Evolutionary conservation across 495 filamentous ascomycete genomes (phyloP), one percentile per base, ranked within the genome.

Genomic region (Penicillium tannophilum): DNA sequence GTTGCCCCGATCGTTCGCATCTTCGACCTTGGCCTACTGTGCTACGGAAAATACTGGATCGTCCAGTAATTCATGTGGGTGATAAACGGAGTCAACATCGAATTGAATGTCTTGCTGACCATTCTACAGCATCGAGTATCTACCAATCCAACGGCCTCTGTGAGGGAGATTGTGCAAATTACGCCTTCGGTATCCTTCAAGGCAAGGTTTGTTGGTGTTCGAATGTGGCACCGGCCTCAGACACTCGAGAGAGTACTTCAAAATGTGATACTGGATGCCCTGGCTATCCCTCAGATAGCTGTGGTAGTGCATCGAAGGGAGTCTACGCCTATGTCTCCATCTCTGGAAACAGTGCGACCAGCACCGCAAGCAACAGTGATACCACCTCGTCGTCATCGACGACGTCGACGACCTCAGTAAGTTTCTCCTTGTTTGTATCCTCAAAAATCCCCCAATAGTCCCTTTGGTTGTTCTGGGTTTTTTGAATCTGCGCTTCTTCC

Each of bases 131-230:
- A n/a, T 58, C 54, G 47, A 73, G 75, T 64, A 81, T 71, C 24
- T 91, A 72, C 60, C 87, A 91, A 65, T 90, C 87, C 19, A 84
- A 87, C 62, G 89, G 89, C 45, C 70, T 75, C 11, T 93, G 90
- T 63, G 54, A 66, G 45, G 61, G 72, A 4, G 75, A 75, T 43
- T 92, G 90, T 68, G 68, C 62, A 16, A 61, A 76, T 28, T 91
- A 85, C 67, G 89, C 89, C 10, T 88, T 90, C 65, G 90, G 81
- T 16, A 69, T 93, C 33, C 61, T 92, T 17, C 86, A 88, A 63
- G 79, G 74, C 19, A 74, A 84, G 20, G 69, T 72, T 33, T 93
- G 90, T 73, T 93, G 90, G 90, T 93, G 90, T 70, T 87, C 88
- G 2, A 84, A 93, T 62, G 87, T 87, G 60, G 77, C 75, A 12